Conservation (phyloP, 352 stramenopile genomes). For the Thalassiosira livingstoniorum region DNA sequence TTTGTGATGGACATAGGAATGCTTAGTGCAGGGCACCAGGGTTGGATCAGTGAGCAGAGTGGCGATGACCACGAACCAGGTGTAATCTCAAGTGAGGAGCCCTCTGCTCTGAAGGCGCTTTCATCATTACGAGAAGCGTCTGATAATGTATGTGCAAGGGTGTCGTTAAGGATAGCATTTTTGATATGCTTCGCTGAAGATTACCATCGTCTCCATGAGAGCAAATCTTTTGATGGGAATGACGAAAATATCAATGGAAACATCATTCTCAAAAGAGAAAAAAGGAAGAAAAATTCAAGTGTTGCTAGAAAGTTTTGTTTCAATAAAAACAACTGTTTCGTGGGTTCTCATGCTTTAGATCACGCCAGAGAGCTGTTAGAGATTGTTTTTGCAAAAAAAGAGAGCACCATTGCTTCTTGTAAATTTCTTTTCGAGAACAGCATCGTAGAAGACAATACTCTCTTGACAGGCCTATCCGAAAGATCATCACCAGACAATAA, state of each 20-base stretch:
- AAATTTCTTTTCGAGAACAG: slow-evolving; percentile 54
- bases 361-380: slow-evolving; percentile 75
- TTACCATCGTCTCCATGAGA: slow-evolving; percentile 38
- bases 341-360: slow-evolving; percentile 69
- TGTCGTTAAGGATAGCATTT: slow-evolving; percentile 80
- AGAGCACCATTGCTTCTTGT: slow-evolving; percentile 46
- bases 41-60: slow-evolving; percentile 57
- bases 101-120: slow-evolving; percentile 54
- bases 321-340: slow-evolving; percentile 50
- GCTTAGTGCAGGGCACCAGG: slow-evolving; percentile 59
- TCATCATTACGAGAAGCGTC: slow-evolving; percentile 71
- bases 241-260: slow-evolving; percentile 62
- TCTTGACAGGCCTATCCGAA: slow-evolving; percentile 34
- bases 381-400: slow-evolving; percentile 80
- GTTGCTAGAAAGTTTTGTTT: slow-evolving; percentile 39
- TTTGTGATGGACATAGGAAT: slow-evolving; percentile 85
- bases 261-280: slow-evolving; percentile 32
- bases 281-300: slow-evolving; percentile 44
- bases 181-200: slow-evolving; percentile 79
- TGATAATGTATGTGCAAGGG: slow-evolving; percentile 61
- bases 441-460: slow-evolving; percentile 40
- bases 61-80: background rate
- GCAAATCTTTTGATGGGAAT: slow-evolving; percentile 24
- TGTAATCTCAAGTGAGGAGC: slow-evolving; percentile 69
- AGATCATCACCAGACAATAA: slow-evolving; percentile 31